These are phyloP conservation scores for Plasmodium knowlesi DNA, from an alignment of 169 alveolate species.

Conservation along the genomic window DNA sequence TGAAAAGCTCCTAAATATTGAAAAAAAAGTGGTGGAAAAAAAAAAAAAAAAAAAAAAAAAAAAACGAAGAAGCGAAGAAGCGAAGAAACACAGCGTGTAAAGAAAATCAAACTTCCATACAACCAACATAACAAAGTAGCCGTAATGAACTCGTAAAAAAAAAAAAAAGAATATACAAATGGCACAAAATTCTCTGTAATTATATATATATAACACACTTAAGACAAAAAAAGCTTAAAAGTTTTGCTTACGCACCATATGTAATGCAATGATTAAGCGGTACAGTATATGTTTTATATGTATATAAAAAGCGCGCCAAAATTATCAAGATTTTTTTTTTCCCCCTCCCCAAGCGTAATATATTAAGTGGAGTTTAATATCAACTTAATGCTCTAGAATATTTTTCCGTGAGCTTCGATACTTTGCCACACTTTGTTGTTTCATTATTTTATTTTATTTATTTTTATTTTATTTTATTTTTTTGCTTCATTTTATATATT, in stretches of 20 bases:
- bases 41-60: slow-evolving; percentile 7
- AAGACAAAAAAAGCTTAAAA: not conserved
- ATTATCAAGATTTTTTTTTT: not conserved
- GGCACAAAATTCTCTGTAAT: not conserved
- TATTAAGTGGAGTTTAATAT: not conserved
- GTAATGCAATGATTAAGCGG: not conserved
- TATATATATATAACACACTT: not conserved
- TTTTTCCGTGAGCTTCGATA: not conserved
- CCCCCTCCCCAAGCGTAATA: not conserved
- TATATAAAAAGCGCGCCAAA: not conserved
- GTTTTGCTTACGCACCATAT: not conserved
- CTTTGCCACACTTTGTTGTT: not conserved
- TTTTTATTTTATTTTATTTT: too few relatives aligned
- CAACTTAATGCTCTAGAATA: slow-evolving; percentile 29
- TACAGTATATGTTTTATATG: not conserved
- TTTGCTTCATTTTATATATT: not conserved
- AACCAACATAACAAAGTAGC: not conserved
- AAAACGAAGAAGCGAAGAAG: not conserved
- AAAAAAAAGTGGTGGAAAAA: not conserved
- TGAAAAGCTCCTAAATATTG: not conserved
- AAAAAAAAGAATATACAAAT: not conserved
- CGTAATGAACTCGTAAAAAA: not conserved
- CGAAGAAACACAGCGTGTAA: not conserved
- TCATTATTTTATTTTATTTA: not conserved
- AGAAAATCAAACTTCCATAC: not conserved